Percentiles rank a stretch among this genome's conserved stretches.
Evolutionary conservation across 352 stramenopile genomes (phyloP).

Genomic region (Globisporangium sylvaticum): DNA sequence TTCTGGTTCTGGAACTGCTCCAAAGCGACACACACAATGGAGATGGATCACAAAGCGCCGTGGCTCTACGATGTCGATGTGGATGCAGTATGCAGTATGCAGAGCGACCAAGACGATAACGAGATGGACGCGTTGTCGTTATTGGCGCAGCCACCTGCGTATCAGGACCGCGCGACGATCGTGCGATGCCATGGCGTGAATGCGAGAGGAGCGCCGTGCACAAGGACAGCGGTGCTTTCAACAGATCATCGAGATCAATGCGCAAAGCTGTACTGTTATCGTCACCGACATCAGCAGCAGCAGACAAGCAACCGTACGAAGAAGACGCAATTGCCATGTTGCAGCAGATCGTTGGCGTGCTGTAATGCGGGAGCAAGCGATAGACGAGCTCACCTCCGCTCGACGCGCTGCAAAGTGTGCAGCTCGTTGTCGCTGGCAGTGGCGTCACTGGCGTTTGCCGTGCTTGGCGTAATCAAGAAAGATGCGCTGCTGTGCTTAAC

Average conservation of each 20-base stretch:
- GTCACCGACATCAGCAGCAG: slow-evolving; percentile 8
- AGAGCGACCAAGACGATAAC: background rate
- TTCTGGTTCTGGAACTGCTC: background rate
- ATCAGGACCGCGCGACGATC: background rate
- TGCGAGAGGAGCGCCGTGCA: slow-evolving; percentile 8
- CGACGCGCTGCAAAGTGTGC: background rate
- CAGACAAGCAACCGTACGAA: too few relatives aligned
- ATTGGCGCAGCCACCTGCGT: background rate
- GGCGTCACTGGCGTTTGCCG: background rate
- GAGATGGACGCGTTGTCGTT: background rate
- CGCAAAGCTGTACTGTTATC: slow-evolving; percentile 12
- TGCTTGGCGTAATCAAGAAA: background rate
- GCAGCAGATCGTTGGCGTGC: background rate
- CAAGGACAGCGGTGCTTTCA: slow-evolving; percentile 10
- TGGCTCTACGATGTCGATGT: slow-evolving; percentile 17
- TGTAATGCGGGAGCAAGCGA: background rate
- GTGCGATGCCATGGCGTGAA: slow-evolving; percentile 15
- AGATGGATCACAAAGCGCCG: slow-evolving; percentile 9
- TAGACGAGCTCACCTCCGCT: background rate
- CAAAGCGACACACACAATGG: background rate
- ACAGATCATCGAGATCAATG: background rate
- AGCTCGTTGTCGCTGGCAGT: slow-evolving; percentile 4
- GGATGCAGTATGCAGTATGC: background rate
- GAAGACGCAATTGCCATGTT: background rate
- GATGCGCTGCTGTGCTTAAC: slow-evolving; percentile 1